Evolutionary conservation across 2,329 filamentous ascomycete species (phyloP).

Genomic region (Hymenoscyphus occultus): DNA sequence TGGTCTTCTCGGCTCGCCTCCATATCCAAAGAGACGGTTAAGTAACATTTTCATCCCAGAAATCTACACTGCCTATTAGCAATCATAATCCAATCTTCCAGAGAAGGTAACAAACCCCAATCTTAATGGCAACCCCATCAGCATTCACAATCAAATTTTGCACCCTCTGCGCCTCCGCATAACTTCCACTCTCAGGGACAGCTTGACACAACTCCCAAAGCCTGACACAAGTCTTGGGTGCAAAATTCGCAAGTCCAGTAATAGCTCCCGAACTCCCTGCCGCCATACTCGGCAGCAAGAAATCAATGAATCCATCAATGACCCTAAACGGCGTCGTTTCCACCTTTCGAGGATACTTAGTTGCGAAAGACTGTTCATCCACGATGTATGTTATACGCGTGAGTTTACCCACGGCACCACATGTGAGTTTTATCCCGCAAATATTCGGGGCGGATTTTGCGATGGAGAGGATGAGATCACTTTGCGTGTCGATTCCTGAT

Average conservation of each 20-base stretch:
- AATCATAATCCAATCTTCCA: too few relatives aligned
- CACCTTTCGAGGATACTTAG: conserved; percentile 12
- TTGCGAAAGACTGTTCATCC: conserved; percentile 14
- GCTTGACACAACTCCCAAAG: conserved; percentile 20
- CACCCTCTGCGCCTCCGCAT: conserved; percentile 22
- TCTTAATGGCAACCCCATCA: conserved; percentile 26
- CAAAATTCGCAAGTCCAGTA: conserved; percentile 19
- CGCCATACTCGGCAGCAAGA: conserved; percentile 31
- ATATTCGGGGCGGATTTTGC: conserved; percentile 25
- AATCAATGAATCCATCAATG: conserved; percentile 34
- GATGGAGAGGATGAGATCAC: conserved; percentile 26
- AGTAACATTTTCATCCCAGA: conserved; percentile 30
- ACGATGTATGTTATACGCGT: conserved; percentile 24
- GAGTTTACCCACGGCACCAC: conserved; percentile 28
- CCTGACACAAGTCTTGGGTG: conserved; percentile 22
- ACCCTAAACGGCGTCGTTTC: conserved; percentile 23
- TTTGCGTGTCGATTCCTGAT: conserved; percentile 28
- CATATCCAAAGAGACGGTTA: conserved; percentile 24
- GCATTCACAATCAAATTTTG: conserved; percentile 26
- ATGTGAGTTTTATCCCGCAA: conserved; percentile 28
- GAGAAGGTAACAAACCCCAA: conserved; percentile 16
- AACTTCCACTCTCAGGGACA: background rate
- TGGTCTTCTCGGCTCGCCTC: conserved; percentile 21
- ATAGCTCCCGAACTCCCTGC: conserved; percentile 23
- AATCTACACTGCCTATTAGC: conserved; percentile 16